Percentiles rank a stretch among this genome's conserved stretches.
Conservation (phyloP, 2,329 filamentous ascomycete species). For the Ophiostoma quercus region DNA sequence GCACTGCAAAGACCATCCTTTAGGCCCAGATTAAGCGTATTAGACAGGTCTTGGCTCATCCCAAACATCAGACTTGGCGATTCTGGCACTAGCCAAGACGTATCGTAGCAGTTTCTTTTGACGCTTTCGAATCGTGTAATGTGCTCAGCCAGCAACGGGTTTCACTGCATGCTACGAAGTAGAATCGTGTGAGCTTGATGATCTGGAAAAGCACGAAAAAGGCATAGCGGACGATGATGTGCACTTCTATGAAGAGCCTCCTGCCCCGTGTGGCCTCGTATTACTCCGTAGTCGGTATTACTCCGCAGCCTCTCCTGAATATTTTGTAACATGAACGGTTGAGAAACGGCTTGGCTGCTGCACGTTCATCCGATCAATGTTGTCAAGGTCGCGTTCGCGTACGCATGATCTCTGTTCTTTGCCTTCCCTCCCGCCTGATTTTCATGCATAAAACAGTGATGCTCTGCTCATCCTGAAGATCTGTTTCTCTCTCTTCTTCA, state of each 20-base stretch:
- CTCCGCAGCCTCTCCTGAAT: neutral
- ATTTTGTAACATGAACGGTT: neutral
- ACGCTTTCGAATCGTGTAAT: neutral
- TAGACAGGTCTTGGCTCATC: conserved; percentile 7
- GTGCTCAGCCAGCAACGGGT: neutral
- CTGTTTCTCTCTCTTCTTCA: neutral
- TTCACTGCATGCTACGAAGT: neutral
- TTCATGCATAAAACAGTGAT: conserved; percentile 1
- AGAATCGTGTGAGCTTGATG: neutral
- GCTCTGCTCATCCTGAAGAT: conserved; percentile 1
- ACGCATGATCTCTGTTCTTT: neutral
- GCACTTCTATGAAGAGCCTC: neutral
- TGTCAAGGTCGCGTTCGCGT: neutral
- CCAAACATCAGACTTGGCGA: neutral
- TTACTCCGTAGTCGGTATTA: neutral
- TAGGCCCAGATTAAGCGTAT: neutral
- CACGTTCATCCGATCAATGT: neutral
- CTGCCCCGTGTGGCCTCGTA: neutral
- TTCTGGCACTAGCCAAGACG: conserved; percentile 3
- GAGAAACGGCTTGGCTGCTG: neutral
- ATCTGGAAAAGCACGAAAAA: neutral
- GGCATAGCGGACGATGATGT: neutral
- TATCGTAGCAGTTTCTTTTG: conserved; percentile 1
- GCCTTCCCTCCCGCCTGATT: neutral
- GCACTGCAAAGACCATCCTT: neutral